Evolutionary conservation across 768 basidiomycete species (phyloP).

Genomic region (Amanita exitialis): DNA sequence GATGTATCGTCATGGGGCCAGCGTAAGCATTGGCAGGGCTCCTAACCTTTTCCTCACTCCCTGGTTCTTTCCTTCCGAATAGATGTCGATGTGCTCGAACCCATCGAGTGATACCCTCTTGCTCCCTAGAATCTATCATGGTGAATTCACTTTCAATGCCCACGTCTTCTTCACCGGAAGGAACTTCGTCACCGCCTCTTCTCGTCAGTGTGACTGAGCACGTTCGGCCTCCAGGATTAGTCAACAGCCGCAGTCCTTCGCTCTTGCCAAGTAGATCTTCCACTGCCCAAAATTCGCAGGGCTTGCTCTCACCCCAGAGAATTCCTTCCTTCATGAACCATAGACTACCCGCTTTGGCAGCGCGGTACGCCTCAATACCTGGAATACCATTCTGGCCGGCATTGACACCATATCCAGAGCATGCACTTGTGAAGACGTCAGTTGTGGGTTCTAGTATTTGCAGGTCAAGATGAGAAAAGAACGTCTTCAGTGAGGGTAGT

Average conservation of each 20-base stretch:
- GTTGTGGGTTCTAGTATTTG: constrained; percentile 38
- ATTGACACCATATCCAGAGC: constrained; percentile 24
- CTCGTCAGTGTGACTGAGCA: constrained; percentile 50
- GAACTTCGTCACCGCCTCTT: constrained; percentile 17
- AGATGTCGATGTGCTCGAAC: constrained; percentile 42
- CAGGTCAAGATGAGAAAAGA: constrained; percentile 37
- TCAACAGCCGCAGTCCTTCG: constrained; percentile 44
- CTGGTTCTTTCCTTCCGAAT: constrained; percentile 35
- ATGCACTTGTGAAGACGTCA: constrained; percentile 47
- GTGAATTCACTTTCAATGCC: constrained; percentile 57
- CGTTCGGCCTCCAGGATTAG: constrained; percentile 50
- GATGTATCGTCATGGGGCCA: constrained; percentile 21
- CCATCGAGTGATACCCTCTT: constrained; percentile 59
- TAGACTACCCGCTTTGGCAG: constrained; percentile 60
- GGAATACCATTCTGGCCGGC: constrained; percentile 37
- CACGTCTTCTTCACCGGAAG: constrained; percentile 25
- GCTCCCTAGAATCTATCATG: constrained; percentile 64
- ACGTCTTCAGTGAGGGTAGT: constrained; percentile 34
- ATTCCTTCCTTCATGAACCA: constrained; percentile 66
- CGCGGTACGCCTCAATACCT: constrained; percentile 59
- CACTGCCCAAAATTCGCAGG: constrained; percentile 68
- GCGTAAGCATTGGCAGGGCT: constrained; percentile 10
- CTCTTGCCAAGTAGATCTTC: constrained; percentile 40
- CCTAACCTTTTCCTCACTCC: constrained; percentile 8
- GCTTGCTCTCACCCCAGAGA: constrained; percentile 67